Percentiles rank a stretch among this genome's conserved stretches.
Conservation (phyloP, 108 stramenopile species). For the Stephanodiscus minutulus region DNA sequence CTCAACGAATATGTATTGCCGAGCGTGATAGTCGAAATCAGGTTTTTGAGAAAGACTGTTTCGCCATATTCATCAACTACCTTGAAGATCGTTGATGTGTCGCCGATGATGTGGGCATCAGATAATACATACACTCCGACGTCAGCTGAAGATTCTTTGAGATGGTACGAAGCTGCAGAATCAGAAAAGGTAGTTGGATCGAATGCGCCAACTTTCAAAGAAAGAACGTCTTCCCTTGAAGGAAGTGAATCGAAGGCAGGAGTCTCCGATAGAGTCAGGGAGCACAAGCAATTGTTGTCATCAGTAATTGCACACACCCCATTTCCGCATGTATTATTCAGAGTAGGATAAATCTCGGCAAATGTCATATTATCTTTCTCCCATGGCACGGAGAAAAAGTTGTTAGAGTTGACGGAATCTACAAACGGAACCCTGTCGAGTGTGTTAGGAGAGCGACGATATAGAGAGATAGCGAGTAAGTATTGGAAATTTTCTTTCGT, state of each 20-base stretch:
- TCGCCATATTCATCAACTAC: conserved; percentile 37
- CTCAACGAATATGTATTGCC: conserved; percentile 30
- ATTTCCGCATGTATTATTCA: conserved; percentile 44
- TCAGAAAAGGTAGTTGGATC: conserved; percentile 40
- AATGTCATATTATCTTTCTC: conserved; percentile 24
- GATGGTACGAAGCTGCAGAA: conserved; percentile 13
- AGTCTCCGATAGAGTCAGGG: conserved; percentile 21
- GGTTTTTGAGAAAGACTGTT: conserved; percentile 31
- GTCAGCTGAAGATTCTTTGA: conserved; percentile 22
- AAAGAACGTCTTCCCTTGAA: conserved; percentile 40
- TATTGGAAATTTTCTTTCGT: not conserved
- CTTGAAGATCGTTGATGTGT: conserved; percentile 45
- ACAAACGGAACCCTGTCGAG: conserved; percentile 28
- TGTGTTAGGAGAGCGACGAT: not conserved
- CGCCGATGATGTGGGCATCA: conserved; percentile 20
- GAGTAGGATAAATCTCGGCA: conserved; percentile 30
- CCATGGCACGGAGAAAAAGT: conserved; percentile 38
- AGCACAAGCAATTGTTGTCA: conserved; percentile 35
- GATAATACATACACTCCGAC: conserved; percentile 34
- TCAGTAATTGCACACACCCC: conserved; percentile 24
- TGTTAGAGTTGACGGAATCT: conserved; percentile 20
- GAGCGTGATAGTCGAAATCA: conserved; percentile 14
- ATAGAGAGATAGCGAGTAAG: not conserved
- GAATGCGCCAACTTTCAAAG: conserved; percentile 48
- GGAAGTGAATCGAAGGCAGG: conserved; percentile 36